Conservation (phyloP, 2,329 filamentous ascomycete genomes). For the Fusarium piperis region DNA sequence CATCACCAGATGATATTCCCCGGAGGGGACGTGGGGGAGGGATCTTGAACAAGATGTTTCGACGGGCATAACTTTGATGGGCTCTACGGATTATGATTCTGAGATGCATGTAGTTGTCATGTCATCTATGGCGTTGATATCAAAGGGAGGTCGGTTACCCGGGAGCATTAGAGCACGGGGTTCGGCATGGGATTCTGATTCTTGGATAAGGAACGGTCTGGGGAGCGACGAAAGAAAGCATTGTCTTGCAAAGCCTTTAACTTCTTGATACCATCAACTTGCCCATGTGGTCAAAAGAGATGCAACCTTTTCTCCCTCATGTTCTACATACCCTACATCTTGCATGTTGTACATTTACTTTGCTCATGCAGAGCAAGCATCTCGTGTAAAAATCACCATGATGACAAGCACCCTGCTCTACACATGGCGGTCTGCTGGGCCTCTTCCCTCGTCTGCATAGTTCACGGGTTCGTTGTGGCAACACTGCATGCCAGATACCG, state of each 20-base stretch:
- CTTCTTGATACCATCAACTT: neutral
- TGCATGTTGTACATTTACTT: neutral
- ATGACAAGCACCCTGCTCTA: neutral
- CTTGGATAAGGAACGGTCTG: neutral
- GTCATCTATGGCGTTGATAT: constrained; percentile 5
- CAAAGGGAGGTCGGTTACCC: neutral
- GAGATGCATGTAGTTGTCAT: neutral
- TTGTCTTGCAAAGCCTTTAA: neutral
- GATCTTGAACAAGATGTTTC: constrained; percentile 51
- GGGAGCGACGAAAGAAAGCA: neutral
- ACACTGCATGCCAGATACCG: constrained; percentile 37
- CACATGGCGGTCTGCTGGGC: neutral
- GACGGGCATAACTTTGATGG: constrained; percentile 35
- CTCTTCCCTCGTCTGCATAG: neutral
- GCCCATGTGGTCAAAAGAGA: neutral
- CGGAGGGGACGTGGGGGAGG: constrained; percentile 44
- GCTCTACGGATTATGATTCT: constrained; percentile 4
- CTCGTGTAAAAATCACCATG: neutral
- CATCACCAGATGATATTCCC: constrained; percentile 31
- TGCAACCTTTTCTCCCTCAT: neutral
- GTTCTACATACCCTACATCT: neutral
- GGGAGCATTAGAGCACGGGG: neutral
- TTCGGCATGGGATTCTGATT: neutral
- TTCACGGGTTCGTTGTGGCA: constrained; percentile 4
- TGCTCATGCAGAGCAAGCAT: neutral